Conservation (phyloP, 192 early-diverging fungal genomes). For the Spizellomyces sp. region DNA sequence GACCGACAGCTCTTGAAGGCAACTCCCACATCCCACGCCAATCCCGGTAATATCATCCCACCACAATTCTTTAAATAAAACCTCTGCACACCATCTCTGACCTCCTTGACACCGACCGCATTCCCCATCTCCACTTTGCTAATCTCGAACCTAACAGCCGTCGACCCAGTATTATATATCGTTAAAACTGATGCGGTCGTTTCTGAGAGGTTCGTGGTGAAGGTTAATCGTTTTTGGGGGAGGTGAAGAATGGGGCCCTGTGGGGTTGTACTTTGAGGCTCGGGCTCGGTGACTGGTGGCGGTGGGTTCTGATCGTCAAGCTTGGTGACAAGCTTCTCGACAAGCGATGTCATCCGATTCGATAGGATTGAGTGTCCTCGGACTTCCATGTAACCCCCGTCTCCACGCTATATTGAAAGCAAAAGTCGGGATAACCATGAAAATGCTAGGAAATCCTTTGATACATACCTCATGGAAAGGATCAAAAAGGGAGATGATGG, state of each 20-base stretch:
- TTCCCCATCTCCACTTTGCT: constrained; percentile 26
- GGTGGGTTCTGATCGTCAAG: constrained; percentile 20
- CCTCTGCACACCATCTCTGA: constrained; percentile 40
- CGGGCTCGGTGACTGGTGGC: not conserved
- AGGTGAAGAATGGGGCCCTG: constrained; percentile 7
- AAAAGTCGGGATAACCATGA: not conserved
- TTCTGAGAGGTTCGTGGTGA: constrained; percentile 35
- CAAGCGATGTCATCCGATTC: constrained; percentile 24
- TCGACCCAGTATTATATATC: constrained; percentile 49
- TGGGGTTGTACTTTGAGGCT: not conserved
- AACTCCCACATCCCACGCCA: constrained; percentile 53
- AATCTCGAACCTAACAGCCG: constrained; percentile 50
- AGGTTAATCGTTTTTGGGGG: constrained; percentile 29
- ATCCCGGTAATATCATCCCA: constrained; percentile 53
- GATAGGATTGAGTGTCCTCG: constrained; percentile 28
- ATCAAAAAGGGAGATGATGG: constrained; percentile 43
- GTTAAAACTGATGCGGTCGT: constrained; percentile 44
- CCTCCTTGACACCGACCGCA: constrained; percentile 40
- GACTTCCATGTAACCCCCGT: constrained; percentile 43
- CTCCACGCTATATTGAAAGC: constrained; percentile 22
- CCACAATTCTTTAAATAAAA: constrained; percentile 52
- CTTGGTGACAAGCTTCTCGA: constrained; percentile 28
- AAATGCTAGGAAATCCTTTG: not conserved
- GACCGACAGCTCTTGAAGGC: constrained; percentile 48
- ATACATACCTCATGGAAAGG: constrained; percentile 34